Conservation (phyloP, 2,329 filamentous ascomycete genomes). For the Pseudogymnoascus sp. region DNA sequence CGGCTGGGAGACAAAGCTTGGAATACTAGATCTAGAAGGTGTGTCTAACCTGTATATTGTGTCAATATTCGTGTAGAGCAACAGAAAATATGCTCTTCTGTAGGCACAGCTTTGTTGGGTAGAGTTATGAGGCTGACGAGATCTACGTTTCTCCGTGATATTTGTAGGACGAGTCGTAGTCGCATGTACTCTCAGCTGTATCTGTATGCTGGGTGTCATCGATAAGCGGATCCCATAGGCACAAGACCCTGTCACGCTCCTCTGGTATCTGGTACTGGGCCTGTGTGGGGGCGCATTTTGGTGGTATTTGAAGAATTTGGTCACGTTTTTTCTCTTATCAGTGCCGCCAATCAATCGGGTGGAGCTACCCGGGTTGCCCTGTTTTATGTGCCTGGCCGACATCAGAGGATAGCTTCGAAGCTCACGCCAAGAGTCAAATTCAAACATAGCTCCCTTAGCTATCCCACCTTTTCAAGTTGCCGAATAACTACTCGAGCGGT, state of each 20-base stretch:
- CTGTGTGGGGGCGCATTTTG: not conserved
- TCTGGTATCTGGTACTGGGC: not conserved
- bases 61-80: not conserved
- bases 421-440: not conserved
- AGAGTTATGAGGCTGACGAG: not conserved
- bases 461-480: not conserved
- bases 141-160: not conserved
- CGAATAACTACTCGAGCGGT: not conserved
- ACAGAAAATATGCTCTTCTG: not conserved
- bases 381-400: slow-evolving; percentile 6
- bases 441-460: not conserved
- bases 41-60: not conserved
- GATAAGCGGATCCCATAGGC: not conserved
- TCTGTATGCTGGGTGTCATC: slow-evolving; percentile 3
- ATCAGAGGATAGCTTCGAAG: slow-evolving; percentile 1
- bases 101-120: not conserved
- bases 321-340: slow-evolving; percentile 6
- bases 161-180: not conserved
- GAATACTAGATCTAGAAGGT: not conserved
- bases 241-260: slow-evolving; percentile 3
- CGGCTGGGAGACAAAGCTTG: not conserved
- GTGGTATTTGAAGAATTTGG: not conserved
- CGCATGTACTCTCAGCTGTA: not conserved
- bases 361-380: slow-evolving; percentile 8
- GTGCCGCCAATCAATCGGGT: slow-evolving; percentile 2